Evolutionary conservation across 169 alveolate species (phyloP), one percentile per base, ranked within the genome.

Genomic region (Cardiosporidium cionae): DNA sequence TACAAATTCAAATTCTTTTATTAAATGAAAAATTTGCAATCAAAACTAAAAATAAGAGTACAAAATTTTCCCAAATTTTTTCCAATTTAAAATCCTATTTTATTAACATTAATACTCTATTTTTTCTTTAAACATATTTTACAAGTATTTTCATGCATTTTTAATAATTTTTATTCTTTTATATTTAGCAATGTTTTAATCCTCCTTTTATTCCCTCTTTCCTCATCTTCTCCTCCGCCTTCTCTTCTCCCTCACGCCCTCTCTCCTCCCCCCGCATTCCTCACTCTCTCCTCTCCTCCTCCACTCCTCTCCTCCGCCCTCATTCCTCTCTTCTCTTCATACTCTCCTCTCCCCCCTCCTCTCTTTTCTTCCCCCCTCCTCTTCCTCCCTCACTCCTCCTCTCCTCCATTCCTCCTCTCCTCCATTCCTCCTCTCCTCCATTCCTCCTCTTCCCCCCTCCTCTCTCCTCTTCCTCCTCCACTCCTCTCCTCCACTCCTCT

Each of bases 11-110:
- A 22, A 35, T 2, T 29, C 1, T 27, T 16, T 22, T 0, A 4
- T n/a, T 22, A 2, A 25, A 29, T 9, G 27, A 0, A 9, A n/a
- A 29, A 0, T 29, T 23, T 0, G n/a, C 3, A 27, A 9, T 0
- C 4, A 32, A 29, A 32, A 16, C 32, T 9, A 65, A 65, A 58
- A 34, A 58, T 28, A 28, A 34, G 29, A 9, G 29, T 7, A 58
- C 37, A 58, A 9, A 58, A 9, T 44, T 9, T 0, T 33, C 6
- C 97, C 72, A 32, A 6, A 25, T 32, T 9, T 0, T 0, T 28
- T 34, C 28, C 35, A 33, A 29, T 54, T 33, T 31, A 34, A 37
- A 34, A 36, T 25, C 28, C 37, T 35, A 22, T 29, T 31, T 36
- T 70, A 31, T 16, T 7, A 34, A 34, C 64, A 7, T 1, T 0